Percentiles rank a stretch among this genome's conserved stretches.
These are phyloP conservation scores for Triticum turgidum DNA, from an alignment of 176 grass and related monocot genomes.

Conservation along the genomic window DNA sequence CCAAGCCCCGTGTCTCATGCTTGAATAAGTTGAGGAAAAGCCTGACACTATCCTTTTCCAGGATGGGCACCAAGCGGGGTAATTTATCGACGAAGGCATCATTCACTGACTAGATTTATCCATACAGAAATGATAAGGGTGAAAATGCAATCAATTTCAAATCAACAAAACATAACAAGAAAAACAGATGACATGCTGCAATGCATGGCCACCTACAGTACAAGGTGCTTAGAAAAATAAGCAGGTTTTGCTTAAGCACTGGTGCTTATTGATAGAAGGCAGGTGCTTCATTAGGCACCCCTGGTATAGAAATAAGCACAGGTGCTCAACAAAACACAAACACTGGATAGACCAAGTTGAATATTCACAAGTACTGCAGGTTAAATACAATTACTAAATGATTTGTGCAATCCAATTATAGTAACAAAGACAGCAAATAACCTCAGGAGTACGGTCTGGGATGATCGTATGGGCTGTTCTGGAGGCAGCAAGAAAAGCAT, in stretches of 20 bases:
- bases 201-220: neutral
- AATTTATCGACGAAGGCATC: neutral
- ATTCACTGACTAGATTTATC: neutral
- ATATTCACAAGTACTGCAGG: neutral
- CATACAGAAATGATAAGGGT: neutral
- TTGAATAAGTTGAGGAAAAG: neutral
- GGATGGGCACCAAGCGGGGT: neutral
- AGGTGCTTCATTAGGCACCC: too few relatives aligned
- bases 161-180: neutral
- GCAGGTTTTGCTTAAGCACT: too few relatives aligned
- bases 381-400: neutral
- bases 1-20: neutral
- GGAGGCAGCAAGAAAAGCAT: neutral
- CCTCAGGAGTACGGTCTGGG: constrained; percentile 3
- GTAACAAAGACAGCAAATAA: neutral
- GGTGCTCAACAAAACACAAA: neutral
- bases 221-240: too few relatives aligned
- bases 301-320: too few relatives aligned
- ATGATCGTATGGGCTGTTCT: neutral
- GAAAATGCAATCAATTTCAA: neutral
- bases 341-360: neutral
- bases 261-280: too few relatives aligned
- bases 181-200: neutral
- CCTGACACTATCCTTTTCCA: neutral
- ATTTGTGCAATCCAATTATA: neutral